Conservation (phyloP, 208 protist species). For the Leishmania lainsoni region DNA sequence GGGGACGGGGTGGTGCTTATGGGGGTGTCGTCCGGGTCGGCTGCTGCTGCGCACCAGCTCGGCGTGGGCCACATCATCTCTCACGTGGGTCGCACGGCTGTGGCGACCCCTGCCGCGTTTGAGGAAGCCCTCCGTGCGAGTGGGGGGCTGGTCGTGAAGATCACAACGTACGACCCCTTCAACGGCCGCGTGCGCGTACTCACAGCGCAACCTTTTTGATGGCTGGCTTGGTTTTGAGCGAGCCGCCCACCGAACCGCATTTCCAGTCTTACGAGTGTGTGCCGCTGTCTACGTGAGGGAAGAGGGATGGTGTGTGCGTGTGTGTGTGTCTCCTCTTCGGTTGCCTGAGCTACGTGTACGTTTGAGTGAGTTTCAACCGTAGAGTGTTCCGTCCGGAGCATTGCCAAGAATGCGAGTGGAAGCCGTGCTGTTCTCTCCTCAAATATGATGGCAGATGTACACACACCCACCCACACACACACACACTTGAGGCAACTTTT, state of each 20-base stretch:
- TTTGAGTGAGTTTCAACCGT: not conserved
- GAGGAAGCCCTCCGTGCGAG: slow-evolving; percentile 28
- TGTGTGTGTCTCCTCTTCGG: not conserved
- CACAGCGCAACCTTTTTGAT: slow-evolving; percentile 19
- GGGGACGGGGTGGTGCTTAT: slow-evolving; percentile 52
- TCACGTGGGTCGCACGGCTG: slow-evolving; percentile 42
- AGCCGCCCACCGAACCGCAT: not conserved
- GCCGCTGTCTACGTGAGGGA: not conserved
- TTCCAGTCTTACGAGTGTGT: not conserved
- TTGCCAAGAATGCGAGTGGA: not conserved
- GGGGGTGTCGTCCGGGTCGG: slow-evolving; percentile 32
- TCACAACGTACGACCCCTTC: slow-evolving; percentile 62
- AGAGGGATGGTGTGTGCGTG: not conserved
- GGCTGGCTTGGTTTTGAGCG: not conserved
- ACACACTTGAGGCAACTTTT: not conserved
- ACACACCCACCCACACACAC: not conserved
- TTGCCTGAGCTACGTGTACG: not conserved
- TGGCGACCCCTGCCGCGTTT: slow-evolving; percentile 32
- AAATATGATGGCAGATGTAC: not conserved
- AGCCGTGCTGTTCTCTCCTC: not conserved
- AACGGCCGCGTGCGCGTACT: slow-evolving; percentile 44
- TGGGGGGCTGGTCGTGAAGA: slow-evolving; percentile 26
- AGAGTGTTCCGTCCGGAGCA: not conserved
- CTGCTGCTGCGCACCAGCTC: slow-evolving; percentile 29
- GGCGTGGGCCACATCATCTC: slow-evolving; percentile 50